Conservation (phyloP, 768 basidiomycete genomes). For the Pulveroboletus frians region DNA sequence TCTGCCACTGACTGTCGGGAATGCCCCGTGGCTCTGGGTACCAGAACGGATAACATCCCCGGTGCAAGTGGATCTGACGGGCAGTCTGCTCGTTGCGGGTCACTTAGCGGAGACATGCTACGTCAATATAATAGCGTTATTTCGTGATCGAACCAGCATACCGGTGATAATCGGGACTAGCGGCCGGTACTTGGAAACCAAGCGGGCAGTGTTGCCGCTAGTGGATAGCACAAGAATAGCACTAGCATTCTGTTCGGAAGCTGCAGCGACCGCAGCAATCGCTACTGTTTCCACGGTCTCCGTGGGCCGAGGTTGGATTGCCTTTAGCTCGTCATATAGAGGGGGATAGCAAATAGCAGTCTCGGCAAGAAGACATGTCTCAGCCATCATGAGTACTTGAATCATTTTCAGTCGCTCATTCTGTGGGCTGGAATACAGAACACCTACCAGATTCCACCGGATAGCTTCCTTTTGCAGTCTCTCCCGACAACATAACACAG, state of each 20-base stretch:
- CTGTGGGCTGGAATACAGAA: neutral
- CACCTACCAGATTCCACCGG: conserved; percentile 86
- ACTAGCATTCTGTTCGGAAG: conserved; percentile 89
- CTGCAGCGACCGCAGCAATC: conserved; percentile 92
- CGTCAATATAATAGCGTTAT: conserved; percentile 6
- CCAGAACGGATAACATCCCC: conserved; percentile 96
- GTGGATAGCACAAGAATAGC: conserved; percentile 97
- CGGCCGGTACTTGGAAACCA: conserved; percentile 96
- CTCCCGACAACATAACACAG: conserved; percentile 99
- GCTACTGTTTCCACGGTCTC: conserved; percentile 95
- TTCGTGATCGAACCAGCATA: conserved; percentile 31
- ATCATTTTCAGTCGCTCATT: conserved; percentile 6
- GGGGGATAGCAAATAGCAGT: conserved; percentile 93
- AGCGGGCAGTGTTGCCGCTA: conserved; percentile 91
- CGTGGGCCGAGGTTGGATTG: conserved; percentile 80
- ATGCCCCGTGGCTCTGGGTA: conserved; percentile 93
- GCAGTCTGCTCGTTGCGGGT: conserved; percentile 95
- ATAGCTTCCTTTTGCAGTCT: conserved; percentile 97
- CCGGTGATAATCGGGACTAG: conserved; percentile 91
- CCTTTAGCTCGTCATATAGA: conserved; percentile 82
- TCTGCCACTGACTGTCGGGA: conserved; percentile 90
- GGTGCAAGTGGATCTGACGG: conserved; percentile 93
- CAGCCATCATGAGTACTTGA: conserved; percentile 97
- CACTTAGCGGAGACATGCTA: conserved; percentile 41
- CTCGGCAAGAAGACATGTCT: conserved; percentile 96